Percentiles rank a stretch among this genome's conserved stretches.
phyloP scores from a whole-genome alignment of 1,284 basidiomycete genomes.

The Hypsizygus ulmarius region DNA sequence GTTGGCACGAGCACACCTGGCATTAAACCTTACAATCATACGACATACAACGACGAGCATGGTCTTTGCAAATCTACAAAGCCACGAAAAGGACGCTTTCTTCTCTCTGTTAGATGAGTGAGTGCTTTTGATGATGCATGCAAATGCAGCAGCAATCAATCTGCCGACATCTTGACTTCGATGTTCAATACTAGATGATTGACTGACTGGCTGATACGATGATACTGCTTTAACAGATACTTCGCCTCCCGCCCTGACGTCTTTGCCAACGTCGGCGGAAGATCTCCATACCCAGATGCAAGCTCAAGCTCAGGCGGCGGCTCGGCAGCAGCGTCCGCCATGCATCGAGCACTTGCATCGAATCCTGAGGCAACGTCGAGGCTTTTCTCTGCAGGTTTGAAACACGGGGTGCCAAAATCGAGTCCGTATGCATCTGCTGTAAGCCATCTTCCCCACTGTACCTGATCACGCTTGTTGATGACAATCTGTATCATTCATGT shows the following conservation, averaged over 20 bases:
- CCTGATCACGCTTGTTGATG: background rate
- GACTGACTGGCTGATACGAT: no score
- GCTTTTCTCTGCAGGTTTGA: slow-evolving; percentile 42
- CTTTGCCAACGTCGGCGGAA: slow-evolving; percentile 27
- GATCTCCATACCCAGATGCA: slow-evolving; percentile 12
- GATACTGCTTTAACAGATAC: slow-evolving; percentile 47
- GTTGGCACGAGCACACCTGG: no score
- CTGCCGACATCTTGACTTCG: background rate
- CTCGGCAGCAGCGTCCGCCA: slow-evolving; percentile 44
- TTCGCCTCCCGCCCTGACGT: slow-evolving; percentile 75
- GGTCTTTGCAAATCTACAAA: slow-evolving; percentile 66
- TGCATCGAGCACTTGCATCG: slow-evolving; percentile 46
- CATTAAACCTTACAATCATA: background rate
- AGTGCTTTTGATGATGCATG: slow-evolving; percentile 19
- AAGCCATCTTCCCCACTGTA: slow-evolving; percentile 13
- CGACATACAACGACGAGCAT: slow-evolving; percentile 33
- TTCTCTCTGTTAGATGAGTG: slow-evolving; percentile 77
- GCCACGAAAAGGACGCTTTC: slow-evolving; percentile 74
- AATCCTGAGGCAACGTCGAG: slow-evolving; percentile 42
- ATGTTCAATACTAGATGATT: background rate
- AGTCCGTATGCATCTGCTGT: slow-evolving; percentile 32
- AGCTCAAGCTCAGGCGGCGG: slow-evolving; percentile 1
- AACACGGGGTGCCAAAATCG: slow-evolving; percentile 31
- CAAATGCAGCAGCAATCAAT: background rate
- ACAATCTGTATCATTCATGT: no score